Base-by-base conservation (phyloP, 2,329 filamentous ascomycete species). In the Fusarium penzigii region DNA sequence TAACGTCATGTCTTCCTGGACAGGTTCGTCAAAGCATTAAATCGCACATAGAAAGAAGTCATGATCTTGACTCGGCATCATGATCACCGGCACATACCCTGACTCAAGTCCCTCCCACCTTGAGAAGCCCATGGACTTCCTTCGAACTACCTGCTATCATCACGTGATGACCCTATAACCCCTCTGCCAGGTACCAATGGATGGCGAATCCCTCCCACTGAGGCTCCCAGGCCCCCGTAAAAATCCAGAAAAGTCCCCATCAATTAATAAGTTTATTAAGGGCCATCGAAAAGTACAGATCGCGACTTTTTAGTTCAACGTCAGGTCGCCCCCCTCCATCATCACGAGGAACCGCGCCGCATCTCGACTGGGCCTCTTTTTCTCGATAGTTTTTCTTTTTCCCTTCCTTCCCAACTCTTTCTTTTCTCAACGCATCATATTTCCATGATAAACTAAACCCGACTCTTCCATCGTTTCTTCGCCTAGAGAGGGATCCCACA, bases 281-380 rank as follows among this genome's bases (percentile, higher is more conserved):
- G 29, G 42, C 45, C 45, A 44, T 46, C 53, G 56, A 65, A 65
- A 64, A 65, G 63, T 65, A 65, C 63, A 65, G 63, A 65, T 65
- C 63, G 56, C 63, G 63, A 64, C 59, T 49, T 57, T 46, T 25
- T 25, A 25, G 20, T 25, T 25, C 20, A 25, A 25, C 20, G 20
- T 25, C 20, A 25, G 20, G 20, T 25, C 7, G 20, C 20, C 20
- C 20, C 20, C 20, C 20, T 25, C 20, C 20, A 25, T 25, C 20
- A 25, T 25, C 20, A 25, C 20, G 20, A 25, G 20, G 36, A 44
- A 32, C 32, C 38, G 38, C 42, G 46, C 39, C 53, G 17, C 46
- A 49, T 48, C 29, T n/a, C 41, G 17, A 49, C 46, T 53, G 32
- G 39, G 44, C 29, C 11, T 41, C 46, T 44, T 44, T 17, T 42